Percentiles rank a stretch among this genome's conserved stretches.
Evolutionary conservation across 2,329 filamentous ascomycete genomes (phyloP).

Genomic region (Onygenales sp.): DNA sequence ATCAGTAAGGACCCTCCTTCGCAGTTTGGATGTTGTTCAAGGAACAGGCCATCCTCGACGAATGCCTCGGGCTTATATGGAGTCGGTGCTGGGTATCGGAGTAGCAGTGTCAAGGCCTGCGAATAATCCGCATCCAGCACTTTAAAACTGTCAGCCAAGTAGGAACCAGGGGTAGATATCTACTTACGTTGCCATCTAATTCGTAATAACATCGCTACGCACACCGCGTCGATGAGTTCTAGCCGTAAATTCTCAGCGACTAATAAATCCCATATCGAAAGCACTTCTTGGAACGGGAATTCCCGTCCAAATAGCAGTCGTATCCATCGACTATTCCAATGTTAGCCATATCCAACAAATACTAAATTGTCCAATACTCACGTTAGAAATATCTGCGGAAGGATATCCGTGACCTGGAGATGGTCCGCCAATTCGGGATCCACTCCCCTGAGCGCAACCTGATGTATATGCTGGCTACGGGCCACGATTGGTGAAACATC

Average conservation of each 20-base stretch:
- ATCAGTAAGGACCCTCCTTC: constrained; percentile 36
- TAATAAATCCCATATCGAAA: constrained; percentile 81
- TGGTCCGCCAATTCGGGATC: constrained; percentile 79
- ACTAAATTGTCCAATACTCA: constrained; percentile 32
- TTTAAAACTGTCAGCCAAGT: constrained; percentile 26
- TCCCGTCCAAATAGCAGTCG: constrained; percentile 86
- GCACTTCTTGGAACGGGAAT: constrained; percentile 76
- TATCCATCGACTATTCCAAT: constrained; percentile 66
- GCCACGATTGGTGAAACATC: constrained; percentile 65
- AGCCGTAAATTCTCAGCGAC: constrained; percentile 77
- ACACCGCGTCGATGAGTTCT: constrained; percentile 80
- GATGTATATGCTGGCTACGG: constrained; percentile 78
- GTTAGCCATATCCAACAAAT: neutral
- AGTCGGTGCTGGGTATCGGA: constrained; percentile 68
- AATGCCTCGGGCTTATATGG: constrained; percentile 65
- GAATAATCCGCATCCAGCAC: constrained; percentile 85
- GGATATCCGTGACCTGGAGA: constrained; percentile 70
- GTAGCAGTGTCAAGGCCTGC: constrained; percentile 65
- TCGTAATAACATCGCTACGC: constrained; percentile 83
- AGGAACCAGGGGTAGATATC: constrained; percentile 8
- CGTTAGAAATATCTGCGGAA: constrained; percentile 97
- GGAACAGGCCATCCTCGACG: constrained; percentile 67
- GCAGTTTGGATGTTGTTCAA: constrained; percentile 34
- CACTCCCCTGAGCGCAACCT: constrained; percentile 64
- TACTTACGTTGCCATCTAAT: constrained; percentile 77